Evolutionary conservation across 495 filamentous ascomycete genomes (phyloP).

Genomic region (Aspergillus cristatus): DNA sequence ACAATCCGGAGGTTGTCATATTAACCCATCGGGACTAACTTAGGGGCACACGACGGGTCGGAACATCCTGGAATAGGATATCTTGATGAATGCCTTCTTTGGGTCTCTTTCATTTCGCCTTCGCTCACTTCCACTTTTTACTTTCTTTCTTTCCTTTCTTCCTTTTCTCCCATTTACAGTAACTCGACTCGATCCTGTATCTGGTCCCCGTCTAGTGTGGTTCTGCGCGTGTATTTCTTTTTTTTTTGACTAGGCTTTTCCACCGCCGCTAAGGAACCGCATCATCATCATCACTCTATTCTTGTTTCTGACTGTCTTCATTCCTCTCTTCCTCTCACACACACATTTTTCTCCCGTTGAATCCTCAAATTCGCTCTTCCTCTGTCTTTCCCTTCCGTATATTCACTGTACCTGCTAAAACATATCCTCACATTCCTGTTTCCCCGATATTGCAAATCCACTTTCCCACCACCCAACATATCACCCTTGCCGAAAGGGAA

Average conservation of each 20-base stretch:
- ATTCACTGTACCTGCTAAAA: slow-evolving; percentile 1
- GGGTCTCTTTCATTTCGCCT: slow-evolving; percentile 13
- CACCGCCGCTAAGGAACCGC: not conserved
- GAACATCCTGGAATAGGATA: slow-evolving; percentile 10
- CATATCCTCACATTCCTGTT: slow-evolving; percentile 8
- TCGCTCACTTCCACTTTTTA: slow-evolving; percentile 12
- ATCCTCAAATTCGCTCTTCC: slow-evolving; percentile 3
- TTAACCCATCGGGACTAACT: slow-evolving; percentile 35
- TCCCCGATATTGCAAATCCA: slow-evolving; percentile 13
- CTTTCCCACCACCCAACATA: slow-evolving; percentile 3
- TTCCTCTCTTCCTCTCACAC: slow-evolving; percentile 2
- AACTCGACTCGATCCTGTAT: not conserved
- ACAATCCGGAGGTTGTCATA: no score
- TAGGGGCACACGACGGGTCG: slow-evolving; percentile 22
- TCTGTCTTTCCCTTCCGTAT: slow-evolving; percentile 2
- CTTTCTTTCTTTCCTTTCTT: slow-evolving; percentile 8
- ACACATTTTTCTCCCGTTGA: slow-evolving; percentile 3
- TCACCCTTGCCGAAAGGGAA: slow-evolving; percentile 19
- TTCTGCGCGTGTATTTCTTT: slow-evolving; percentile 15
- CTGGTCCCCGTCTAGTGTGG: slow-evolving; percentile 2
- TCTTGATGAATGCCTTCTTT: slow-evolving; percentile 12
- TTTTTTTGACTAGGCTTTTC: slow-evolving; percentile 10
- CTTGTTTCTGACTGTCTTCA: slow-evolving; percentile 1
- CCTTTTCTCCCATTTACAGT: slow-evolving; percentile 4
- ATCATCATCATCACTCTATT: slow-evolving; percentile 1